A percentile compares a stretch with the other conserved stretches of the same genome.
phyloP scores from a whole-genome alignment of 345 rosid genomes.

The Corchorus olitorius region DNA sequence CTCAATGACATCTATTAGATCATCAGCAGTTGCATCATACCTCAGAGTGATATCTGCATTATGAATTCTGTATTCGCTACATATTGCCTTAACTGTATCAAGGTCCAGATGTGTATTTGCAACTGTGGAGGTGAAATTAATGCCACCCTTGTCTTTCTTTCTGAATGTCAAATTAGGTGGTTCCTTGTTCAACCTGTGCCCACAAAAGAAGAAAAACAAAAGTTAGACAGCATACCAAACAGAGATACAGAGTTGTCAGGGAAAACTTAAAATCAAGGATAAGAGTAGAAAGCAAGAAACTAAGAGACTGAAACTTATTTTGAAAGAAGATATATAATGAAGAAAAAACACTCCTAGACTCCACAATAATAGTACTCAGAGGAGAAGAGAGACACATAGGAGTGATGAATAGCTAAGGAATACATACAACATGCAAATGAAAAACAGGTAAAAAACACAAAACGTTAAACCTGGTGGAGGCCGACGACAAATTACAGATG shows the following conservation, averaged over 20 bases:
- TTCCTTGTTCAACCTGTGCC: slow-evolving; percentile 89
- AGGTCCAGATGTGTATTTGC: slow-evolving; percentile 85
- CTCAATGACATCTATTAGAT: slow-evolving; percentile 96
- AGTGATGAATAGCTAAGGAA: not conserved
- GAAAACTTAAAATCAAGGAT: not conserved
- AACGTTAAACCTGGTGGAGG: not conserved
- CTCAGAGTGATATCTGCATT: slow-evolving; percentile 96
- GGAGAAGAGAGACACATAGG: not conserved
- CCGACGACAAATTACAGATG: not conserved
- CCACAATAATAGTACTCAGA: not conserved
- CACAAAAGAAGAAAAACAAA: slow-evolving; percentile 11
- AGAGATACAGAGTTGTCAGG: not conserved
- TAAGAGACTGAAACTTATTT: not conserved
- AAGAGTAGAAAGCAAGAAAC: not conserved
- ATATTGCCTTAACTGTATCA: slow-evolving; percentile 95
- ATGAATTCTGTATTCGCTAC: slow-evolving; percentile 94
- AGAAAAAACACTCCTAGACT: not conserved
- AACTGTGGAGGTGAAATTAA: slow-evolving; percentile 86
- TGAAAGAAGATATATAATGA: not conserved
- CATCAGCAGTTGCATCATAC: slow-evolving; percentile 97
- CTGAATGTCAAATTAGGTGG: slow-evolving; percentile 97
- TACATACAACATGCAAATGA: not conserved
- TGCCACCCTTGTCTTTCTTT: slow-evolving; percentile 98
- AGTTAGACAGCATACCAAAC: slow-evolving; percentile 1
- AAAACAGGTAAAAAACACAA: not conserved